Evolutionary conservation across 225 moss, liverwort and hornwort genomes (phyloP), one percentile per base, ranked within the genome.

Genomic region (Polytrichum formosum): DNA sequence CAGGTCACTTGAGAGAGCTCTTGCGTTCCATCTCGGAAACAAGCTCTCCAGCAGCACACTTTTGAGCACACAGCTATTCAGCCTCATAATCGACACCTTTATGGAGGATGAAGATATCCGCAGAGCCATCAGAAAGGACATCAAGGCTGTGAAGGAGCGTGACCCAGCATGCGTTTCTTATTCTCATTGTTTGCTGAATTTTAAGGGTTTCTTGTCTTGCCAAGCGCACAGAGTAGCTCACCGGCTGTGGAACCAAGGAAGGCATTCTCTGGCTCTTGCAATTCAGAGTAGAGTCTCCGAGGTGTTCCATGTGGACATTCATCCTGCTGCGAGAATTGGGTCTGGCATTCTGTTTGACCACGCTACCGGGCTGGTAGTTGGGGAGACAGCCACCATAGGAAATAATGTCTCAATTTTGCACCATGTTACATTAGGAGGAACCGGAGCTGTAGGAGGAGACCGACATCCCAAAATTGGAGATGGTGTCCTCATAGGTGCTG

Each of bases 21-120:
- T 89, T 33, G 88, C 88, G 62, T 89, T 86, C 76, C 88, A 89
- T 28, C 88, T 89, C 67, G 88, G 85, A 65, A 89, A 86, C 88
- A 89, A 89, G 80, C 88, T 89, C 67, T 76, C 85, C 46, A 86
- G 79, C 33, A 85, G 77, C 28, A 89, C 88, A 28, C 81, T 89
- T 0, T 72, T 89, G 22, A 89, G 83, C 81, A 86, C 88, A 10
- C 88, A 89, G 65, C 88, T 89, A 69, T 89, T 83, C 33, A 89
- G 76, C 55, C 72, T 89, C 60, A 80, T 89, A 56, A 80, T 70
- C 74, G 88, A 89, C 74, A 89, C 83, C 18, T 85, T 89, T 53
- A 83, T 81, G 85, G 88, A 85, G 56, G 85, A 85, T 28, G 80
- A 73, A n/a, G 75, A 64, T 29, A 89, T 89, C 6, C 78, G 88